Base-by-base conservation (phyloP, 2,329 filamentous ascomycete species). In the Geosmithia flava region DNA sequence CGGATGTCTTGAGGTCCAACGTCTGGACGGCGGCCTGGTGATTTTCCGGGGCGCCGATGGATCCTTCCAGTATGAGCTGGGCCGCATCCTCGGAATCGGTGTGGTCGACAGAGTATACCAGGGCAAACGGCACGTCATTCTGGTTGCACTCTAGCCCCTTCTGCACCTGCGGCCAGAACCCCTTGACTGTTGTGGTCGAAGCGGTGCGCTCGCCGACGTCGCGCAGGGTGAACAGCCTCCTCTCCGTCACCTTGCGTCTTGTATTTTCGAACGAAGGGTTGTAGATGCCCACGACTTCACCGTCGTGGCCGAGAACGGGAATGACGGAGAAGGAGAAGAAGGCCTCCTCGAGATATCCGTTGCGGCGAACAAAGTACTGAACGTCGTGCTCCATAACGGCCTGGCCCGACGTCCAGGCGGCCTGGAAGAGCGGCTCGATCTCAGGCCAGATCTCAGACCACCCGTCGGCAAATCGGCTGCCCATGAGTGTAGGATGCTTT, bases 341-440 rank as follows among this genome's bases (percentile, higher is more conserved):
- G 0, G 84, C 81, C 59, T 93, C 87, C 62, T 94, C 85, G 1
- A 87, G 64, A 52, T 77, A 87, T 1, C 80, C 78, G 52, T 79
- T 77, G 7, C 87, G 77, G 44, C 75, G 70, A 30, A 93, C 74
- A 56, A 89, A 88, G 1, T 91, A 68, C 49, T 79, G 80, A 53
- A 91, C 85, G 55, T 93, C 87, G 53, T 90, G 81, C 61, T 89
- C 91, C 83, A 90, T 87, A 0, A 82, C 88, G 1, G 86, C 83
- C 64, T 89, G 81, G 0, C 86, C 87, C 4, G 80, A 83, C 40
- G 75, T 64, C 61, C 75, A 77, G 0, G 86, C 87, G 51, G 70
- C 79, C 17, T 74, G 69, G 53, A 93, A 86, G 0, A 85, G 74
- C 2, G 80, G 80, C 53, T 80, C 74, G 11, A 91, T 72, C 5